A percentile compares a stretch with the other conserved stretches of the same genome.
Conservation (phyloP, 140 eudicot genomes). For the Cichorium intybus region DNA sequence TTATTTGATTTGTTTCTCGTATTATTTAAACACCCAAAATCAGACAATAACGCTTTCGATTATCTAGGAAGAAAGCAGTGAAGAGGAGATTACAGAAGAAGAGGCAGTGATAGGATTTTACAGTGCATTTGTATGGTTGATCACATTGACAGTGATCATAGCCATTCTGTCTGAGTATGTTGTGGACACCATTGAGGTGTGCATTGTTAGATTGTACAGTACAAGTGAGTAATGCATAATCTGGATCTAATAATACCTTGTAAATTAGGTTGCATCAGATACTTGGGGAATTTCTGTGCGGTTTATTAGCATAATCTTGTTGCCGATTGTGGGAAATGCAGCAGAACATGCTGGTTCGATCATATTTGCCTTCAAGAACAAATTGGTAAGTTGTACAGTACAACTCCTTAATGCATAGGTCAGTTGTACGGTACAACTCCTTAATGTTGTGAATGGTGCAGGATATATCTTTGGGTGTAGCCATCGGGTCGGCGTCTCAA, state of each 20-base stretch:
- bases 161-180: conserved; percentile 71
- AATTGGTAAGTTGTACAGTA: conserved; percentile 44
- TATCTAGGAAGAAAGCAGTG: conserved; percentile 29
- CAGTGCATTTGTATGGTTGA: conserved; percentile 74
- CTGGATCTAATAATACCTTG: neutral
- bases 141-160: conserved; percentile 56
- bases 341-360: conserved; percentile 83
- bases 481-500: conserved; percentile 82
- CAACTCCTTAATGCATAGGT: too few relatives aligned
- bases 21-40: conserved; percentile 2
- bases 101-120: conserved; percentile 50
- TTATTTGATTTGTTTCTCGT: neutral
- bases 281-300: conserved; percentile 70
- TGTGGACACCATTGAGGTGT: conserved; percentile 90
- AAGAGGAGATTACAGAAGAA: conserved; percentile 37
- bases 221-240: neutral
- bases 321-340: conserved; percentile 78
- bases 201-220: neutral
- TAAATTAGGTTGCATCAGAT: conserved; percentile 57
- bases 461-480: conserved; percentile 79
- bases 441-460: conserved; percentile 12
- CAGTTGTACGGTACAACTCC: neutral
- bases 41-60: neutral
- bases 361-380: conserved; percentile 73
- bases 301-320: conserved; percentile 68